Percentiles rank a stretch among this genome's conserved stretches.
phyloP scores from a whole-genome alignment of 805 yeast species.

The Kodamaea hsintzibuensis region DNA sequence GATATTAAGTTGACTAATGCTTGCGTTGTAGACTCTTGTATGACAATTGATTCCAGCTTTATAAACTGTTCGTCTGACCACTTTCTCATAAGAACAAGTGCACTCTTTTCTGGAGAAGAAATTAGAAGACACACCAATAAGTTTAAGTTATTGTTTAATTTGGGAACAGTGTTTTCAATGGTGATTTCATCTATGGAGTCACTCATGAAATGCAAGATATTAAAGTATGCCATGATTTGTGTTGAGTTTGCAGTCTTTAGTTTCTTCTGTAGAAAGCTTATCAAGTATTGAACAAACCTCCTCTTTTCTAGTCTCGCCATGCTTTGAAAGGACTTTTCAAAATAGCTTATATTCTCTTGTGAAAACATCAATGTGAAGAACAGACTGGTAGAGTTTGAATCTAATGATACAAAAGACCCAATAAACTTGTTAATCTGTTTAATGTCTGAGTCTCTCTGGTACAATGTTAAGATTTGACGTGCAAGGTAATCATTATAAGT shows the following conservation, averaged over 20 bases:
- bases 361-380: conserved; percentile 1
- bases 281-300: conserved; percentile 19
- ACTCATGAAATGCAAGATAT: conserved; percentile 16
- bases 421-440: conserved; percentile 18
- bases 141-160: conserved; percentile 16
- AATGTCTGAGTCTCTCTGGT: conserved; percentile 9
- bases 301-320: conserved; percentile 31
- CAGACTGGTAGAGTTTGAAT: conserved; percentile 13
- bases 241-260: conserved; percentile 4
- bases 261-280: conserved; percentile 11
- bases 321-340: conserved; percentile 10
- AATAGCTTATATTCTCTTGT: neutral
- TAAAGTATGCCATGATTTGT: conserved; percentile 19
- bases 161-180: neutral
- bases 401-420: conserved; percentile 24
- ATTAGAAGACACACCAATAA: conserved; percentile 14
- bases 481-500: conserved; percentile 23
- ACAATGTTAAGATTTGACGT: conserved; percentile 17
- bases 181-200: conserved; percentile 18
- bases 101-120: neutral
- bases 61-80: conserved; percentile 38
- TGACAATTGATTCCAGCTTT: conserved; percentile 37
- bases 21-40: conserved; percentile 52
- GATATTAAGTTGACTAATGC: conserved; percentile 45
- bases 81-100: neutral